Evolutionary conservation across 2,329 filamentous ascomycete species (phyloP).

Genomic region (Cercospora sojina): DNA sequence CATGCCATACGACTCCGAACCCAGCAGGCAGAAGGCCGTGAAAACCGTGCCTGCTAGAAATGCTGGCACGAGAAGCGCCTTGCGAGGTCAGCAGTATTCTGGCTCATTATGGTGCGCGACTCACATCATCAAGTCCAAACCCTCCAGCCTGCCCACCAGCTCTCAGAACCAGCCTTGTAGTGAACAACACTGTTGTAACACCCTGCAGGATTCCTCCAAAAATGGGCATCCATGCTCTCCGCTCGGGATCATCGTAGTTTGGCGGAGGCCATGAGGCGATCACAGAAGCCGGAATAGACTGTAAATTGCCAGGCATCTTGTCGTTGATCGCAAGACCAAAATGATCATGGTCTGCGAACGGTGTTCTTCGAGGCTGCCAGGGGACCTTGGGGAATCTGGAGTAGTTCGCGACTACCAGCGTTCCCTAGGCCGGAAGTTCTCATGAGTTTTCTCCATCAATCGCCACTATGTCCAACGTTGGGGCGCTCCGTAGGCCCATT

Average conservation of each 20-base stretch:
- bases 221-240: slow-evolving; percentile 27
- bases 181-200: slow-evolving; percentile 25
- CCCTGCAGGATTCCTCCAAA: slow-evolving; percentile 23
- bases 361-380: not conserved
- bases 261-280: slow-evolving; percentile 29
- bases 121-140: slow-evolving; percentile 31
- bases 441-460: not conserved
- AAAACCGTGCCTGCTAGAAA: slow-evolving; percentile 26
- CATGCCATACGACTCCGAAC: slow-evolving; percentile 16
- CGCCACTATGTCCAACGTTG: not conserved
- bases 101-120: not conserved
- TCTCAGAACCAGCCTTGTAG: slow-evolving; percentile 29
- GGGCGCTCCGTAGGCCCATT: not conserved
- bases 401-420: not conserved
- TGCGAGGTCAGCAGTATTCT: not conserved
- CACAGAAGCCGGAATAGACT: slow-evolving; percentile 23
- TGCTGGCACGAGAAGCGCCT: slow-evolving; percentile 21
- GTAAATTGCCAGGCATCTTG: slow-evolving; percentile 32
- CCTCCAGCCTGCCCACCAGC: slow-evolving; percentile 27
- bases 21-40: slow-evolving; percentile 19
- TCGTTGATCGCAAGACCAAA: not conserved
- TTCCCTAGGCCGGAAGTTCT: not conserved
- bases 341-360: not conserved
- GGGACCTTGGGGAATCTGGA: not conserved
- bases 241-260: slow-evolving; percentile 30